A percentile compares a stretch with the other conserved stretches of the same genome.
Evolutionary conservation across 306 rosid species (phyloP).

Genomic region (Vigna unguiculata): DNA sequence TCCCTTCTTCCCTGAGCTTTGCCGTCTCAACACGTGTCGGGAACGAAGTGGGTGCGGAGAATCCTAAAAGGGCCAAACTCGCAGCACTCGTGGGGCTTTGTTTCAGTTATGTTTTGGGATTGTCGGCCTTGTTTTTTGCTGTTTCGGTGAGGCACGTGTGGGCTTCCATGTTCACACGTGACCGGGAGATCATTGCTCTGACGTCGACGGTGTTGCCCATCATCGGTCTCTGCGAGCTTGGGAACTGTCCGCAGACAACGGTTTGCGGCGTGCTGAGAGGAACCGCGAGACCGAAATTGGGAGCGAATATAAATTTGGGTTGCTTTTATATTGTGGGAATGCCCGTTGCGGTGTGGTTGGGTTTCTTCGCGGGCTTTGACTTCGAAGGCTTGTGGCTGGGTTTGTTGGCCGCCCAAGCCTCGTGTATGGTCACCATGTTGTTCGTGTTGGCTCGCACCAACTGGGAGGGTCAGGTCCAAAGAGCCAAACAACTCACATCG

Average conservation of each 20-base stretch:
- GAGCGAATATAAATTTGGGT: constrained; percentile 81
- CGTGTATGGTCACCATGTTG: constrained; percentile 80
- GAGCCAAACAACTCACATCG: constrained; percentile 74
- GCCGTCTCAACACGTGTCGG: constrained; percentile 93
- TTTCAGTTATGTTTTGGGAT: constrained; percentile 66
- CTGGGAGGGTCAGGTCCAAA: constrained; percentile 71
- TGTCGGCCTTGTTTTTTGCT: constrained; percentile 69
- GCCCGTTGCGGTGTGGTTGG: constrained; percentile 80
- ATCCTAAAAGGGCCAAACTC: constrained; percentile 62
- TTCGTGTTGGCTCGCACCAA: constrained; percentile 68
- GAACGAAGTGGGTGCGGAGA: constrained; percentile 80
- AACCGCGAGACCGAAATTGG: constrained; percentile 81
- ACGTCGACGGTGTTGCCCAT: constrained; percentile 79
- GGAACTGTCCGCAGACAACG: constrained; percentile 93
- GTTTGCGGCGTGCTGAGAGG: constrained; percentile 93
- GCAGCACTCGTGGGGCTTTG: constrained; percentile 73
- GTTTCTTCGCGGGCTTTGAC: constrained; percentile 75
- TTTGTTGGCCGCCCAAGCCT: constrained; percentile 77
- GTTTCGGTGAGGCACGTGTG: constrained; percentile 66
- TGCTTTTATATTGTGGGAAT: constrained; percentile 91
- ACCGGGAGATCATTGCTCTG: constrained; percentile 66
- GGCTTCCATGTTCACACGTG: constrained; percentile 85
- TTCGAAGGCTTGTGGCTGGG: constrained; percentile 91
- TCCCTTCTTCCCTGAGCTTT: constrained; percentile 87
- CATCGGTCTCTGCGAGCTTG: constrained; percentile 86